These are phyloP conservation scores for Eucalyptus lansdowneana DNA, from an alignment of 345 rosid species.

Conservation along the genomic window DNA sequence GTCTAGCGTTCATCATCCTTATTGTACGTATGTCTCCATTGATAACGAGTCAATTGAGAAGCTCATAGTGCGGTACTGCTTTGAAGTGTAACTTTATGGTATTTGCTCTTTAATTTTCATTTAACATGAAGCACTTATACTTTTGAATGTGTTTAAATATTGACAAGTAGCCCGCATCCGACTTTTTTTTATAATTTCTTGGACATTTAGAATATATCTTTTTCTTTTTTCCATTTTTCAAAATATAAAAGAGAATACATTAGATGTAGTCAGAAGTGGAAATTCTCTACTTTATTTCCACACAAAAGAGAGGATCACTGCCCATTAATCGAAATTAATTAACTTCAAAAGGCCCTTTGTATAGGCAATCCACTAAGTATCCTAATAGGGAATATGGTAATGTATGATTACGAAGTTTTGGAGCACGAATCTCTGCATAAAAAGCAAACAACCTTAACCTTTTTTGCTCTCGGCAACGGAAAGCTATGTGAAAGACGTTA, in stretches of 20 bases:
- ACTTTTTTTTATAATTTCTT: neutral
- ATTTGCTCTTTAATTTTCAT: neutral
- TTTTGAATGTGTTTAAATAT: neutral
- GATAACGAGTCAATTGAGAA: neutral
- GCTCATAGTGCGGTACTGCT: neutral
- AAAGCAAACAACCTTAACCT: neutral
- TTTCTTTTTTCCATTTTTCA: neutral
- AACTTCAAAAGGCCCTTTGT: neutral
- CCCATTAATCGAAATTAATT: neutral
- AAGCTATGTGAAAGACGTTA: neutral
- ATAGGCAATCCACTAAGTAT: neutral
- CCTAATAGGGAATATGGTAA: neutral
- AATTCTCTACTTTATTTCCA: neutral
- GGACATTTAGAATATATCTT: neutral
- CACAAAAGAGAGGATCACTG: neutral
- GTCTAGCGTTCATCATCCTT: neutral
- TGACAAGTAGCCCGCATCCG: neutral
- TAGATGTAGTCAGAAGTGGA: neutral
- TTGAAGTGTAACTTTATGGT: neutral
- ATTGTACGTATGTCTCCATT: neutral
- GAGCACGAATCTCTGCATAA: neutral
- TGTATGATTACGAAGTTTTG: neutral
- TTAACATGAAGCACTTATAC: neutral
- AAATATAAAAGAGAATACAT: neutral
- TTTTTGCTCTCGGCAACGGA: neutral